Evolutionary conservation across 495 filamentous ascomycete species (phyloP).

Genomic region (Penicillium bialowiezense): DNA sequence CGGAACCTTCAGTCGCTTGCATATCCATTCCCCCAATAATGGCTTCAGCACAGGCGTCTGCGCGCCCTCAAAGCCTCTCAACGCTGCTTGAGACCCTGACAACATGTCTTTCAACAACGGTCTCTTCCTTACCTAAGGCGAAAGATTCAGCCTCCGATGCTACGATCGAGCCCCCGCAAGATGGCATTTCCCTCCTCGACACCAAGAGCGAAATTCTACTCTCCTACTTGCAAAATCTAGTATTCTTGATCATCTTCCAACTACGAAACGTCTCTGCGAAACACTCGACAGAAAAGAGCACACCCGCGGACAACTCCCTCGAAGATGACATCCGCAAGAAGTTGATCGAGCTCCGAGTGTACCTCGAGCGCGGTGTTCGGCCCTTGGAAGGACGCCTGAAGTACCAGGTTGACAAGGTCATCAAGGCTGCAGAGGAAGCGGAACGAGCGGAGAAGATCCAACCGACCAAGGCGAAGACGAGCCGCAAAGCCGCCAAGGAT

Average conservation of each 20-base stretch:
- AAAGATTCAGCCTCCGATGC: conserved; percentile 34
- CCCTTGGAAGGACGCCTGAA: conserved; percentile 83
- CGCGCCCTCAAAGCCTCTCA: conserved; percentile 37
- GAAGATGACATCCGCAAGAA: conserved; percentile 71
- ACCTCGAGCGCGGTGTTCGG: conserved; percentile 84
- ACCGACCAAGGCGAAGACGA: conserved; percentile 28
- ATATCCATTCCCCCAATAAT: conserved; percentile 21
- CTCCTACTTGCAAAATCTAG: conserved; percentile 91
- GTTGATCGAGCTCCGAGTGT: conserved; percentile 79
- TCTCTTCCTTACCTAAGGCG: conserved; percentile 57
- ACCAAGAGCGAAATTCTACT: conserved; percentile 93
- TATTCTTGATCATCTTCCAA: conserved; percentile 83
- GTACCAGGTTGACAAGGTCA: conserved; percentile 86
- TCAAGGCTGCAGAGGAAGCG: conserved; percentile 79
- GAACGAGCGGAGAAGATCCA: conserved; percentile 39
- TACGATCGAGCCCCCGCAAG: conserved; percentile 60
- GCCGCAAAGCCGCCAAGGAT: conserved; percentile 17
- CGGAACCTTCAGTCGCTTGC: conserved; percentile 1
- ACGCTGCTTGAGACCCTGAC: conserved; percentile 61
- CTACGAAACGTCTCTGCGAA: conserved; percentile 51
- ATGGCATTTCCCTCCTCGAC: conserved; percentile 92
- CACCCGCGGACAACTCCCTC: conserved; percentile 26
- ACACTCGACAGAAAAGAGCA: conserved; percentile 25
- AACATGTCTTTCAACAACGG: conserved; percentile 58
- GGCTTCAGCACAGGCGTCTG: conserved; percentile 22